Conservation (phyloP, 2,329 filamentous ascomycete genomes). For the Herpotrichia juniperi region DNA sequence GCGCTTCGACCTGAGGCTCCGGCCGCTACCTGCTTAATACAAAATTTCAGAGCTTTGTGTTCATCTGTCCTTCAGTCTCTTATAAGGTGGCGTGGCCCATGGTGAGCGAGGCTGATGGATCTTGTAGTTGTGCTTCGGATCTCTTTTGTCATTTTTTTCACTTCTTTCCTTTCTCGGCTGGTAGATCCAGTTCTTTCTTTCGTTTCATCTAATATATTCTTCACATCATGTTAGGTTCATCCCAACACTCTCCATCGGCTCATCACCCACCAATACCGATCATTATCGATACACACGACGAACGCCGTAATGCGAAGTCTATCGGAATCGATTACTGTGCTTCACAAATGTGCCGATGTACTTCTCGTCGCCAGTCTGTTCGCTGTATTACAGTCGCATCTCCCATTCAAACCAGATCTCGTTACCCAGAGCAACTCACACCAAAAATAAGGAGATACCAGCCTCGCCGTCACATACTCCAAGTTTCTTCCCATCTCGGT, state of each 20-base stretch:
- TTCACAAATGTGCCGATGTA: not conserved
- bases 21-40: too few relatives aligned
- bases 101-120: too few relatives aligned
- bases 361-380: not conserved
- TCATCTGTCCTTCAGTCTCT: too few relatives aligned
- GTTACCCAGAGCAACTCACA: not conserved
- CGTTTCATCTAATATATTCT: too few relatives aligned
- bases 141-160: too few relatives aligned
- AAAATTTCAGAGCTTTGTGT: too few relatives aligned
- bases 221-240: not conserved
- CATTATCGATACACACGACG: not conserved
- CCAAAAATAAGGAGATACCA: not conserved
- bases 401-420: not conserved
- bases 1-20: too few relatives aligned
- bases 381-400: not conserved
- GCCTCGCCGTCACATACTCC: not conserved
- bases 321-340: not conserved
- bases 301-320: not conserved
- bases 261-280: constrained; percentile 4
- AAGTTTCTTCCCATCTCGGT: not conserved
- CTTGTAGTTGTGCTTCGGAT: too few relatives aligned
- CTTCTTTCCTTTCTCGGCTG: too few relatives aligned
- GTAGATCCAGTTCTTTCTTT: too few relatives aligned
- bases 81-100: too few relatives aligned
- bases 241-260: not conserved